Percentiles rank a stretch among this genome's conserved stretches.
Conservation (phyloP, 1,139 yeast species). For the Candida labiduridarum region DNA sequence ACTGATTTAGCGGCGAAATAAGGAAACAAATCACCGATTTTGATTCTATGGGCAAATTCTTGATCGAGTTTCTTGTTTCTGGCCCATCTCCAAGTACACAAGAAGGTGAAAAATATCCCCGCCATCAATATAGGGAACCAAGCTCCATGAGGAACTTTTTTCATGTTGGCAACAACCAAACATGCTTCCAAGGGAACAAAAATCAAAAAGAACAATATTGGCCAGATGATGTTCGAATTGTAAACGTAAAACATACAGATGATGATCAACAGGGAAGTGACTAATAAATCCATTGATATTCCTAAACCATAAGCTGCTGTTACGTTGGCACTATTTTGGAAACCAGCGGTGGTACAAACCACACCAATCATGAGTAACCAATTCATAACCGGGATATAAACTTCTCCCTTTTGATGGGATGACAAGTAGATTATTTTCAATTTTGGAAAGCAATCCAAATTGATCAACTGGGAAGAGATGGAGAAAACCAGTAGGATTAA, state of each 20-base stretch:
- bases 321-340: slow-evolving; percentile 49
- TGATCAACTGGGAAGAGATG: slow-evolving; percentile 53
- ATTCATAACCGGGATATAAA: slow-evolving; percentile 53
- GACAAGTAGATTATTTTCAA: slow-evolving; percentile 49
- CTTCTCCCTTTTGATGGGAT: slow-evolving; percentile 44
- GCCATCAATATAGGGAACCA: slow-evolving; percentile 58
- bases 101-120: slow-evolving; percentile 29
- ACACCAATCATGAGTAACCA: slow-evolving; percentile 54
- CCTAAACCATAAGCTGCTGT: slow-evolving; percentile 66
- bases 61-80: slow-evolving; percentile 40
- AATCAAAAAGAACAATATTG: slow-evolving; percentile 34
- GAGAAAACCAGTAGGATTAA: slow-evolving; percentile 57
- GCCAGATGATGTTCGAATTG: slow-evolving; percentile 35
- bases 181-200: slow-evolving; percentile 51
- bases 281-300: slow-evolving; percentile 54
- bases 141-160: slow-evolving; percentile 58
- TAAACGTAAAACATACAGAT: slow-evolving; percentile 51
- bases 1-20: slow-evolving; percentile 21
- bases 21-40: slow-evolving; percentile 32
- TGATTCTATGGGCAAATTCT: slow-evolving; percentile 33
- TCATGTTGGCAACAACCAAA: slow-evolving; percentile 49
- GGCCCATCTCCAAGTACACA: slow-evolving; percentile 52
- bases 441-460: slow-evolving; percentile 56
- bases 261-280: slow-evolving; percentile 50
- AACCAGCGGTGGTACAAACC: slow-evolving; percentile 52